Evolutionary conservation across 352 stramenopile species (phyloP), one percentile per base, ranked within the genome.

Genomic region (Phytophthora pistaciae): DNA sequence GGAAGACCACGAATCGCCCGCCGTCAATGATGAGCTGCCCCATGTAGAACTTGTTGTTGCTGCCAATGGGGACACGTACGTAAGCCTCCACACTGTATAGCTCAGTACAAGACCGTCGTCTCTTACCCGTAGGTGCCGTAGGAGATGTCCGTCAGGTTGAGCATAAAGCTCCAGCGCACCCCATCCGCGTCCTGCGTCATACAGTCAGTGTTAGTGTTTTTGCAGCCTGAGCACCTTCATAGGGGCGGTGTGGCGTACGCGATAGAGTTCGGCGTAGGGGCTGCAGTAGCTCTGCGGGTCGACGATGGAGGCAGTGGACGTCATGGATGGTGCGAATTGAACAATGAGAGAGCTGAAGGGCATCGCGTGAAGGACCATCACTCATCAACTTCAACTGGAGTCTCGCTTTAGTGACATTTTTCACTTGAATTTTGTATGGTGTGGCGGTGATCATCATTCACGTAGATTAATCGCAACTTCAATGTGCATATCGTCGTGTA

Each of bases 41-140:
- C 80, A 85, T 80, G 78, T 93, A 93, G 50, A 89, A 93, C 66
- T 93, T 93, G 70, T 93, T 93, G 76, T 90, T 89, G 16, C 85
- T 80, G 55, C 79, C 83, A 18, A 63, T 68, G 10, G 82, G 79
- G 49, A 18, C 36, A 42, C 4, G 5, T 82, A 90, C 10, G 74
- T 36, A 36, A 36, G 29, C 29, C 29, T 36, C 29, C 29, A 11
- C 29, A 36, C 29, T 36, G 29, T 36, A 36, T 36, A 36, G 7
- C 29, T 1, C 29, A 2, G 29, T 36, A 10, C 29, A 11, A 36
- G 29, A 7, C 29, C 29, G 29, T 23, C 14, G 29, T 49, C 14
- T 49, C 42, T 49, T 18, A 49, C 42, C 42, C 42, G 7, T 21
- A 49, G 18, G 42, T 49, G 16, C 42, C 42, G 42, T 49, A 49